phyloP scores from a whole-genome alignment of 305 asterid species.

The Plantago lanceolata region DNA sequence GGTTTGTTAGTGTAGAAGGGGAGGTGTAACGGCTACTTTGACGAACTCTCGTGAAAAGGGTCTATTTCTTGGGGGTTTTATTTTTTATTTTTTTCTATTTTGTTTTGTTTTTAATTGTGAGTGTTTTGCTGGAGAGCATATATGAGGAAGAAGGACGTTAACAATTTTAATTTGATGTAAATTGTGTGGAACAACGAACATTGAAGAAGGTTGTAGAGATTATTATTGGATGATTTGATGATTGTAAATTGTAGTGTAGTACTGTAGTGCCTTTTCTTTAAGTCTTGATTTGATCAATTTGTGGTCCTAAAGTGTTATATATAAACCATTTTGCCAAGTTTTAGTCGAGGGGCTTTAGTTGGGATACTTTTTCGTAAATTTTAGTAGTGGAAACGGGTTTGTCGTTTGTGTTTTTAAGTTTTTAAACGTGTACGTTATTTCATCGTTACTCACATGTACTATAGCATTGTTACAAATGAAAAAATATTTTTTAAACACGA shows the following conservation, averaged over 20 bases:
- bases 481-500: too few species aligned
- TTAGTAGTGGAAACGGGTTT: too few species aligned
- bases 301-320: not conserved
- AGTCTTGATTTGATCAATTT: not conserved
- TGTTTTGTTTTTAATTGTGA: constrained; percentile 19
- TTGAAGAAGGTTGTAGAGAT: too few species aligned
- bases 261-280: not conserved
- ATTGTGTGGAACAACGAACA: too few species aligned
- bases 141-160: not conserved
- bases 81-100: too few species aligned
- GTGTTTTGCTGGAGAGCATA: constrained; percentile 33
- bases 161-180: not conserved
- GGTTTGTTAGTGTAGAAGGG: constrained; percentile 2
- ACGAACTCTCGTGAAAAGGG: constrained; percentile 26
- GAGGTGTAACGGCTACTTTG: constrained; percentile 76
- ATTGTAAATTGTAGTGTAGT: not conserved
- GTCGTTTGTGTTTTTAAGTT: not conserved
- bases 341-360: too few species aligned
- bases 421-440: not conserved
- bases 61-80: too few species aligned
- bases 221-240: too few species aligned
- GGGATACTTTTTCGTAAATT: too few species aligned
- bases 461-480: too few species aligned
- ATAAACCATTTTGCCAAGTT: too few species aligned
- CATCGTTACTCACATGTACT: too few species aligned